Conservation (phyloP, 2,329 filamentous ascomycete species). For the Colletotrichum chrysophilum region DNA sequence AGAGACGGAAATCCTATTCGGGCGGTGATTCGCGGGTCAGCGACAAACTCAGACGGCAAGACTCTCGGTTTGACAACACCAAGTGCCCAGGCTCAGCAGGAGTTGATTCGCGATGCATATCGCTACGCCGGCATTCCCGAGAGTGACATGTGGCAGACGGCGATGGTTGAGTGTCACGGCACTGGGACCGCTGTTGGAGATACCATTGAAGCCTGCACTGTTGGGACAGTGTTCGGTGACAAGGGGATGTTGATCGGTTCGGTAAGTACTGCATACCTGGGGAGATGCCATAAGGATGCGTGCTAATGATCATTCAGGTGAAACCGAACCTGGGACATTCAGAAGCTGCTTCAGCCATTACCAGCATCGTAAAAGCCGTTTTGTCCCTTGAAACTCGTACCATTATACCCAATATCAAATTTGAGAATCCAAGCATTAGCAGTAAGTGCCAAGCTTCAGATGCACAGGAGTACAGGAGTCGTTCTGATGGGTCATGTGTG, state of each 20-base stretch:
- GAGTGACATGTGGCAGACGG: conserved; percentile 29
- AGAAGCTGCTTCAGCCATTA: conserved; percentile 37
- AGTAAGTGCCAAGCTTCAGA: neutral
- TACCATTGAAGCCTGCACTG: conserved; percentile 40
- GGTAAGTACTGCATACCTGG: neutral
- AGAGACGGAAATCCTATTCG: conserved; percentile 39
- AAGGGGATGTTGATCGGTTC: conserved; percentile 32
- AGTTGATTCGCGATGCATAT: conserved; percentile 32
- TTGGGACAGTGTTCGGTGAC: conserved; percentile 34
- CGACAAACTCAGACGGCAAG: conserved; percentile 40
- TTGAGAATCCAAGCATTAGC: conserved; percentile 14
- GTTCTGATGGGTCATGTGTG: neutral
- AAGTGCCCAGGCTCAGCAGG: conserved; percentile 28
- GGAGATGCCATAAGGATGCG: too few species aligned
- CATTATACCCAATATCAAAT: conserved; percentile 23
- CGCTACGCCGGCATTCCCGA: conserved; percentile 20
- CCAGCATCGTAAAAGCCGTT: conserved; percentile 35
- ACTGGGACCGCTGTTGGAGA: conserved; percentile 45
- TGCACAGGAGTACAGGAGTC: neutral
- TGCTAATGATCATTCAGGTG: conserved; percentile 29
- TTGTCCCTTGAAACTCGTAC: conserved; percentile 24
- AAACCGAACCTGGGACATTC: conserved; percentile 45
- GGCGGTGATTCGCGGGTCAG: conserved; percentile 32
- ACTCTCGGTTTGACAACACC: conserved; percentile 41
- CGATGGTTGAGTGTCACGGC: conserved; percentile 42